These are phyloP conservation scores for Pyricularia pennisetigena DNA, from an alignment of 2,329 filamentous ascomycete genomes.

Conservation along the genomic window DNA sequence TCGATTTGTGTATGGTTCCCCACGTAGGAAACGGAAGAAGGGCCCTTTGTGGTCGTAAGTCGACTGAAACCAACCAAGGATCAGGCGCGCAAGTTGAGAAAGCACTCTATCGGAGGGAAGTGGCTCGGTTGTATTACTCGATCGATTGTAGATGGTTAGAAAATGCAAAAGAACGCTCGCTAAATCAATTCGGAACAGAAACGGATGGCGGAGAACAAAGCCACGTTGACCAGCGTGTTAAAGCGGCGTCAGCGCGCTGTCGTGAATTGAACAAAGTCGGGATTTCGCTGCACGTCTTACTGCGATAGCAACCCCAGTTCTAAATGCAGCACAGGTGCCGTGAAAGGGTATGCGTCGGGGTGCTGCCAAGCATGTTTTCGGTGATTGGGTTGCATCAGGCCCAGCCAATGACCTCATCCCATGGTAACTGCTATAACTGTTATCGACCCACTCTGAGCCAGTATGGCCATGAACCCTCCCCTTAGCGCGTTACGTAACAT, in stretches of 20 bases:
- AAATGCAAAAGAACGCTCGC: background rate
- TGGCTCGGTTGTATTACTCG: background rate
- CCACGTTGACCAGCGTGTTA: background rate
- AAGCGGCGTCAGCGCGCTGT: background rate
- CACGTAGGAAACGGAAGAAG: background rate
- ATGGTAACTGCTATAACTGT: background rate
- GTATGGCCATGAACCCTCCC: background rate
- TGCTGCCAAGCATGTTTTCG: background rate
- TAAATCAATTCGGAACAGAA: background rate
- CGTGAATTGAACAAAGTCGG: background rate
- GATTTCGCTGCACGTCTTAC: background rate
- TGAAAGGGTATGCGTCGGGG: background rate
- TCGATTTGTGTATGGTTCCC: background rate
- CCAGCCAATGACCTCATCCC: slow-evolving; percentile 1
- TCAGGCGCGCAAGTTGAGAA: background rate
- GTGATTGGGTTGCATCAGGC: background rate
- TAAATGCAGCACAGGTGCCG: background rate
- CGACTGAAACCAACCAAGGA: background rate
- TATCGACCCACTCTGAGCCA: background rate
- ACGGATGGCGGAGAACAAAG: background rate
- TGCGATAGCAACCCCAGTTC: background rate
- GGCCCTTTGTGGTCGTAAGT: background rate
- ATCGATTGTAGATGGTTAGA: background rate
- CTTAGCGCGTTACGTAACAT: background rate
- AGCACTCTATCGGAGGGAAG: background rate